These are phyloP conservation scores for Protea cynaroides DNA, from an alignment of 164 flowering plant species.

Conservation along the genomic window DNA sequence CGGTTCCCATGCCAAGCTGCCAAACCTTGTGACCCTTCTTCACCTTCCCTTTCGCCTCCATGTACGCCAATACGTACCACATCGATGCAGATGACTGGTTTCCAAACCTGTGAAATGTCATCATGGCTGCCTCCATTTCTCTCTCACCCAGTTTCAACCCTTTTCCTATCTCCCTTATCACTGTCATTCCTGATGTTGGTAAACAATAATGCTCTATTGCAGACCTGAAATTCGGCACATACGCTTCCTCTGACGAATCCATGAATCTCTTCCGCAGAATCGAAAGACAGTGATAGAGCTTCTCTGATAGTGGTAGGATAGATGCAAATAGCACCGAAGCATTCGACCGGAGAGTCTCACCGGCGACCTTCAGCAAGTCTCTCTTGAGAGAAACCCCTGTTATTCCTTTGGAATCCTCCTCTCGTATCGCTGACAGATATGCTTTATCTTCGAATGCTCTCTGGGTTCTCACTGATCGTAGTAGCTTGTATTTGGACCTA, in stretches of 20 bases:
- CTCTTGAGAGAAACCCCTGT: constrained; percentile 47
- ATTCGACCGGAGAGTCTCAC: constrained; percentile 39
- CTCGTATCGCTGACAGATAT: constrained; percentile 36
- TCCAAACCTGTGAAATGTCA: constrained; percentile 62
- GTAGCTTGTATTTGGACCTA: constrained; percentile 36
- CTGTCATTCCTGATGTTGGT: constrained; percentile 45
- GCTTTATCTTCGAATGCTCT: constrained; percentile 42
- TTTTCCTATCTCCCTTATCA: constrained; percentile 45
- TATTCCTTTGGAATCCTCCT: constrained; percentile 54
- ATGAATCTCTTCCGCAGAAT: constrained; percentile 21
- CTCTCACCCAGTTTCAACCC: constrained; percentile 39
- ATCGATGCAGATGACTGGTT: constrained; percentile 58
- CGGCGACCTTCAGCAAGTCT: constrained; percentile 34
- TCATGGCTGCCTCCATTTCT: constrained; percentile 55
- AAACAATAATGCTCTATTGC: constrained; percentile 54
- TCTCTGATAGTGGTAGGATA: constrained; percentile 44
- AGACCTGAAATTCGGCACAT: constrained; percentile 51
- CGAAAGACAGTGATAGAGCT: constrained; percentile 21
- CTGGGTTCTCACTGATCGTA: constrained; percentile 31
- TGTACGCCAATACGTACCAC: constrained; percentile 65
- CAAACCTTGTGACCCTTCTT: constrained; percentile 55
- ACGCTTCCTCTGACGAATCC: constrained; percentile 21
- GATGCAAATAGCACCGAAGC: constrained; percentile 30
- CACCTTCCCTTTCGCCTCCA: constrained; percentile 52
- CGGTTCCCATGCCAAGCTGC: constrained; percentile 62